Conservation (phyloP, 2,329 filamentous ascomycete species). For the Metarhizium robertsii region DNA sequence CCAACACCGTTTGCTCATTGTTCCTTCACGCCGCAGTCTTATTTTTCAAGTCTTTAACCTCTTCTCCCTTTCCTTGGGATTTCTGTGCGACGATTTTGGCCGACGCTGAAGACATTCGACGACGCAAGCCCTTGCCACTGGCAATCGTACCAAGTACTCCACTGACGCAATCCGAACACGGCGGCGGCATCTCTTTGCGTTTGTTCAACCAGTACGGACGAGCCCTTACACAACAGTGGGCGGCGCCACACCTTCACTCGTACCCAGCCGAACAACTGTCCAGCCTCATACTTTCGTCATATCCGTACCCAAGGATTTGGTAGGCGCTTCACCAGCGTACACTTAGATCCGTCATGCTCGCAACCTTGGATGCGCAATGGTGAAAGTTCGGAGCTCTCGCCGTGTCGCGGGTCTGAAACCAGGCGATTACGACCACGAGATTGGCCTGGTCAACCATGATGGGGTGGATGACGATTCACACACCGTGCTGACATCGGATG, state of each 20-base stretch:
- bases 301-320: neutral
- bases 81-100: neutral
- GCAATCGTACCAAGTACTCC: neutral
- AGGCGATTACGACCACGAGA: constrained; percentile 61
- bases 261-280: neutral
- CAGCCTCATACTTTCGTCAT: neutral
- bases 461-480: constrained; percentile 10
- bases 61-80: neutral
- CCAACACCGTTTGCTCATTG: neutral
- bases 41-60: neutral
- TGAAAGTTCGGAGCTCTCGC: constrained; percentile 39
- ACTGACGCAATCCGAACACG: neutral
- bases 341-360: constrained; percentile 10
- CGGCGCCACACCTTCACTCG: neutral
- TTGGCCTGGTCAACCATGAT: constrained; percentile 54
- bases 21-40: neutral
- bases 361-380: constrained; percentile 15
- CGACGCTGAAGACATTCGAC: neutral
- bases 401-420: constrained; percentile 46
- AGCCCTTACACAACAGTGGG: neutral
- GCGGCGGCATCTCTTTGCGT: neutral
- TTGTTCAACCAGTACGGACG: neutral
- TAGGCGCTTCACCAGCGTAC: neutral
- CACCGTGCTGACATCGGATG: constrained; percentile 10
- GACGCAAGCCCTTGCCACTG: neutral